Conservation (phyloP, 768 basidiomycete species). For the Tricholoma saponaceum region DNA sequence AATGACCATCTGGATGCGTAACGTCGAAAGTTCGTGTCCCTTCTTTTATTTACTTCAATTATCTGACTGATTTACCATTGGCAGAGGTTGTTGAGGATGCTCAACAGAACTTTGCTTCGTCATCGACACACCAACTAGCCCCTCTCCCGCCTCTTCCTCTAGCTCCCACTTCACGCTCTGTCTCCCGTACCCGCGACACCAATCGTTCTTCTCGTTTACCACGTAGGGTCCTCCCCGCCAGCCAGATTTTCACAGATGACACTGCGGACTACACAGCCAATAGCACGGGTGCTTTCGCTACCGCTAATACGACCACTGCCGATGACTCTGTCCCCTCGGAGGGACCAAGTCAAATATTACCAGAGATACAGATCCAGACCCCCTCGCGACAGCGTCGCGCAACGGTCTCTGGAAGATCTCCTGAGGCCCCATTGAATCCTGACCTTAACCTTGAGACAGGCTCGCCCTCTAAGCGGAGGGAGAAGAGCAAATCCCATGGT, state of each 20-base stretch:
- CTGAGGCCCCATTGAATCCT: conserved; percentile 27
- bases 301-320: conserved; percentile 21
- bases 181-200: conserved; percentile 34
- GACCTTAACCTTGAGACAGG: conserved; percentile 36
- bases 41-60: not conserved
- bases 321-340: conserved; percentile 19
- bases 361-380: conserved; percentile 30
- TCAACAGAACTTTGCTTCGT: conserved; percentile 65
- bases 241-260: conserved; percentile 62
- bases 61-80: conserved; percentile 6
- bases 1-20: conserved; percentile 79
- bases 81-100: conserved; percentile 82
- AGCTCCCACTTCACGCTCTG: conserved; percentile 48
- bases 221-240: conserved; percentile 59
- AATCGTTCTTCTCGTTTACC: conserved; percentile 53
- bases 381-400: conserved; percentile 51
- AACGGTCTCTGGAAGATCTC: conserved; percentile 66
- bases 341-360: conserved; percentile 25
- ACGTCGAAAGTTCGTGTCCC: conserved; percentile 68
- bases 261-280: conserved; percentile 28
- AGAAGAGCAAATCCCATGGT: conserved; percentile 64
- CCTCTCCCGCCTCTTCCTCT: conserved; percentile 62
- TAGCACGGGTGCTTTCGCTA: conserved; percentile 28
- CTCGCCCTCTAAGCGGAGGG: conserved; percentile 60
- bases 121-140: conserved; percentile 37